Conservation (phyloP, 2,329 filamentous ascomycete species). For the Leptographium wingfieldii region DNA sequence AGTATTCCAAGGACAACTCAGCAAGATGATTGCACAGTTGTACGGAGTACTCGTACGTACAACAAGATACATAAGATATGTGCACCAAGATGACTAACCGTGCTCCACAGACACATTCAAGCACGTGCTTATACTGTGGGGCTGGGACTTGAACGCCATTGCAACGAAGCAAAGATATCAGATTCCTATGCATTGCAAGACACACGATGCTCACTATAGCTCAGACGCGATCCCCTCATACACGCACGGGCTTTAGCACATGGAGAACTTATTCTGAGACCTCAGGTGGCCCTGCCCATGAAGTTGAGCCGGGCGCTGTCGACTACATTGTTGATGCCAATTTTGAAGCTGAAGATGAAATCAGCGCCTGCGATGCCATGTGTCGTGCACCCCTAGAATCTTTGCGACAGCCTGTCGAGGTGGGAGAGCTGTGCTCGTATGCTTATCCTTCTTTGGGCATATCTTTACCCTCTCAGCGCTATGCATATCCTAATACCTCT, state of each 20-base stretch:
- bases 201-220: too few relatives aligned
- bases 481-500: not conserved
- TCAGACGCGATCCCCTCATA: too few relatives aligned
- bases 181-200: not conserved
- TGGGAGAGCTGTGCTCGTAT: constrained; percentile 26
- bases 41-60: not conserved
- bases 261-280: too few relatives aligned
- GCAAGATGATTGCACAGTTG: too few relatives aligned
- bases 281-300: not conserved
- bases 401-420: constrained; percentile 30
- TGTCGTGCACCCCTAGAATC: constrained; percentile 24
- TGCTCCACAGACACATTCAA: too few relatives aligned
- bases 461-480: not conserved
- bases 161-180: not conserved
- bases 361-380: not conserved
- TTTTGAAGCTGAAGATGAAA: not conserved
- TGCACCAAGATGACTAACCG: too few relatives aligned
- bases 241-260: too few relatives aligned
- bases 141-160: not conserved
- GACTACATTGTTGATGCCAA: not conserved
- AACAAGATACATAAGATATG: too few relatives aligned
- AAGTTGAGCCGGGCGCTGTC: not conserved
- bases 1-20: too few relatives aligned
- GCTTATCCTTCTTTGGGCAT: not conserved
- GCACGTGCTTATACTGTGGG: not conserved